Conservation (phyloP, 768 basidiomycete genomes). For the Kwoniella dejecticola region DNA sequence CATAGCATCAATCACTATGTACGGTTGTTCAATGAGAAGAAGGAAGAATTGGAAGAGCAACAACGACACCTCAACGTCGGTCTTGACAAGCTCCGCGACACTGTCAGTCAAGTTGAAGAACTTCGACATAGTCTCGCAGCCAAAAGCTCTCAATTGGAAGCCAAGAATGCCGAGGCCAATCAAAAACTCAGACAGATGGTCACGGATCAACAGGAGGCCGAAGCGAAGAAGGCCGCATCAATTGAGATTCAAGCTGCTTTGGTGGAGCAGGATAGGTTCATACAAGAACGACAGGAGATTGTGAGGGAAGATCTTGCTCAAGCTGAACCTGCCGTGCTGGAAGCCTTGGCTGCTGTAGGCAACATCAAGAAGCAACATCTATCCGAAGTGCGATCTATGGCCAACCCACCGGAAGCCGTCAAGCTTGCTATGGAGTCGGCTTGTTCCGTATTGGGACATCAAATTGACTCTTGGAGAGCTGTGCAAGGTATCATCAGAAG, state of each 20-base stretch:
- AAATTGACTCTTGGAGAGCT: constrained; percentile 94
- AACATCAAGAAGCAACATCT: constrained; percentile 94
- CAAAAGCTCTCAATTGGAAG: constrained; percentile 87
- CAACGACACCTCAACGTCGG: constrained; percentile 98
- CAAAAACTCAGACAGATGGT: constrained; percentile 98
- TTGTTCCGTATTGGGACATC: constrained; percentile 92
- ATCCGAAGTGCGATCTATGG: constrained; percentile 96
- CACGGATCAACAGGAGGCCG: constrained; percentile 95
- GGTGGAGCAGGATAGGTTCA: constrained; percentile 84
- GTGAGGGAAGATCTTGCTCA: constrained; percentile 96
- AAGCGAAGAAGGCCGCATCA: constrained; percentile 95
- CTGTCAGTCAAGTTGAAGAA: constrained; percentile 95
- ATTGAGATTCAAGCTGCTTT: constrained; percentile 93
- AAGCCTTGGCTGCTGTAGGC: constrained; percentile 93
- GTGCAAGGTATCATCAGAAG: constrained; percentile 94
- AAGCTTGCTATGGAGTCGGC: constrained; percentile 99
- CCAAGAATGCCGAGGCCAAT: constrained; percentile 93
- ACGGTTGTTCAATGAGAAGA: constrained; percentile 89
- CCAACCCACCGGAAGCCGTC: constrained; percentile 95
- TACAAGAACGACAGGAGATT: constrained; percentile 80
- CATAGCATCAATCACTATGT: constrained; percentile 95
- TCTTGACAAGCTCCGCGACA: constrained; percentile 91
- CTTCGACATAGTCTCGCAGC: constrained; percentile 90
- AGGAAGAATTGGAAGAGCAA: constrained; percentile 96
- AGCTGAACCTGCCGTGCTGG: constrained; percentile 93